Conservation (phyloP, 441 rosid genomes). For the Iberis amara region DNA sequence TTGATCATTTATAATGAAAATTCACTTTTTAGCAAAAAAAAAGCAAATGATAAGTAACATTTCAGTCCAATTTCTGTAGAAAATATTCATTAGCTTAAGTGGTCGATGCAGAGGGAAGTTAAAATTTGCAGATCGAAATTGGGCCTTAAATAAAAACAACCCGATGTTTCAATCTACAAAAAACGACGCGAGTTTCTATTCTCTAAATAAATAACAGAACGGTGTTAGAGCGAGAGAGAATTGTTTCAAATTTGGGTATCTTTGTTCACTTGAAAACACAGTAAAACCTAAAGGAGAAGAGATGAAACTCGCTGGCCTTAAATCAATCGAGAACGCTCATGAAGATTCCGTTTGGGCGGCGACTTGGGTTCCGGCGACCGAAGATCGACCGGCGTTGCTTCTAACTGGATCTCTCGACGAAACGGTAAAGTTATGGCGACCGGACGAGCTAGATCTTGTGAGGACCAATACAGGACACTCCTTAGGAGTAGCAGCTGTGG, state of each 20-base stretch:
- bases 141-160: slow-evolving; percentile 12
- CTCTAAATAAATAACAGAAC: slow-evolving; percentile 12
- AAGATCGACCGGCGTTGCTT: slow-evolving; percentile 53
- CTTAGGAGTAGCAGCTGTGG: slow-evolving; percentile 86
- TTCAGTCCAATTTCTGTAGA: too few relatives aligned
- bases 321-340: slow-evolving; percentile 75
- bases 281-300: slow-evolving; percentile 3
- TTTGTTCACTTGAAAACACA: slow-evolving; percentile 13
- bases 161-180: background rate
- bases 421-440: slow-evolving; percentile 78
- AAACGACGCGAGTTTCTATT: slow-evolving; percentile 19
- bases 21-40: too few relatives aligned
- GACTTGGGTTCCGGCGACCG: slow-evolving; percentile 82
- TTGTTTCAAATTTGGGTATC: slow-evolving; percentile 17
- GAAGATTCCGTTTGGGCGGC: slow-evolving; percentile 91
- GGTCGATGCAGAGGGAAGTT: too few relatives aligned
- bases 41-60: too few relatives aligned
- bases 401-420: slow-evolving; percentile 90
- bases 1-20: too few relatives aligned
- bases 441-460: slow-evolving; percentile 69
- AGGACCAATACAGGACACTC: slow-evolving; percentile 86
- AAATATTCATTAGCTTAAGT: too few relatives aligned
- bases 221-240: slow-evolving; percentile 4
- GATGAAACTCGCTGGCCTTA: slow-evolving; percentile 88
- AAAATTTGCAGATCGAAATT: background rate